These are phyloP conservation scores for Pseudozyma tsukubaensis DNA, from an alignment of 1,284 basidiomycete genomes.

Conservation along the genomic window DNA sequence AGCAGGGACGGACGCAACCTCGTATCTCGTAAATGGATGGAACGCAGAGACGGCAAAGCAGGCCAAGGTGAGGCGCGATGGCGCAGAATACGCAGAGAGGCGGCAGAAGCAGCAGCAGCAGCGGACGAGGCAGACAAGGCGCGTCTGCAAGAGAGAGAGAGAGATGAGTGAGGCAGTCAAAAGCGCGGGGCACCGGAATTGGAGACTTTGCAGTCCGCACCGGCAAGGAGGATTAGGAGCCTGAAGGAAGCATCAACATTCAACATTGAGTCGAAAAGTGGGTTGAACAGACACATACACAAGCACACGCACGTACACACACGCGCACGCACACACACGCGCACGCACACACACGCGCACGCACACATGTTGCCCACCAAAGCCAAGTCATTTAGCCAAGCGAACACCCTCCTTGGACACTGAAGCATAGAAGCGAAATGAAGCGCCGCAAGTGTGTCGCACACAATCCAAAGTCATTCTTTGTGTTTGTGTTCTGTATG, in stretches of 20 bases:
- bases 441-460: neutral
- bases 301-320: no score
- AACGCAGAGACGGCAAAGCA: neutral
- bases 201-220: neutral
- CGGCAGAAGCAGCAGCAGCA: neutral
- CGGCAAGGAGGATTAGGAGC: neutral
- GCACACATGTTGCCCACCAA: neutral
- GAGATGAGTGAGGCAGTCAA: neutral
- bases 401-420: neutral
- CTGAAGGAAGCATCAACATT: neutral
- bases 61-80: neutral
- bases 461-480: no score
- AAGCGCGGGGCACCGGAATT: conserved; percentile 11
- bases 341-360: no score
- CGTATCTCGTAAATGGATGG: neutral
- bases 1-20: neutral
- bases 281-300: no score
- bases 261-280: no score
- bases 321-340: no score
- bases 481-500: no score
- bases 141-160: neutral
- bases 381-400: neutral
- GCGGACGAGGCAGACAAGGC: neutral
- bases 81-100: neutral
- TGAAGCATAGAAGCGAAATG: neutral